A percentile compares a stretch with the other conserved stretches of the same genome.
Conservation (phyloP, 495 filamentous ascomycete species). For the Xylaria acuta region DNA sequence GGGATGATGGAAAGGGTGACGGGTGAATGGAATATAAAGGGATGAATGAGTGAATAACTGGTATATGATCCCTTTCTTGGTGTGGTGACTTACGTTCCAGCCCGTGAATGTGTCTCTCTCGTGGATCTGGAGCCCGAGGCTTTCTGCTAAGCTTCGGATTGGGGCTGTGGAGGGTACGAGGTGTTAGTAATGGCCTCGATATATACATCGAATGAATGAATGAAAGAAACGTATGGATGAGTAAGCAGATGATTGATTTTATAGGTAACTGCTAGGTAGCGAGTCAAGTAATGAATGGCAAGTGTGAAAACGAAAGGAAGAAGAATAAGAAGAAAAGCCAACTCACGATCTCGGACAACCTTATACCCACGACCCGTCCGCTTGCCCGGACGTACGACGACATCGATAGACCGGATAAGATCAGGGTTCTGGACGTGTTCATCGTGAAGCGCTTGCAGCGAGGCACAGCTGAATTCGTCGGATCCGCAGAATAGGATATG, state of each 20-base stretch:
- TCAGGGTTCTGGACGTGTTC: conserved; percentile 61
- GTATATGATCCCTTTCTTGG: neutral
- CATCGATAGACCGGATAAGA: conserved; percentile 81
- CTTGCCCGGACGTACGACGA: conserved; percentile 82
- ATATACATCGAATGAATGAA: neutral
- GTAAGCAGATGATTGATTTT: neutral
- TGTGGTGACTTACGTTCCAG: conserved; percentile 69
- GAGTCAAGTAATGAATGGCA: neutral
- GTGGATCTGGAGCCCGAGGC: conserved; percentile 71
- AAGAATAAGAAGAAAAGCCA: neutral
- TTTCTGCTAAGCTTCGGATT: conserved; percentile 67
- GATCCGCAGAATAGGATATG: conserved; percentile 96
- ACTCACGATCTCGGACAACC: conserved; percentile 69
- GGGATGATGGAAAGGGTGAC: neutral
- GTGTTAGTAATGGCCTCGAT: conserved; percentile 1
- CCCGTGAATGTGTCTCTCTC: conserved; percentile 77
- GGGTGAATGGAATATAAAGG: neutral
- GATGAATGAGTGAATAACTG: too few species aligned
- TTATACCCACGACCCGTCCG: conserved; percentile 75
- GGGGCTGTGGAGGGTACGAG: conserved; percentile 63
- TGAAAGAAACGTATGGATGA: neutral
- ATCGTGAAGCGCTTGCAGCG: conserved; percentile 71
- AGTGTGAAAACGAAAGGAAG: conserved; percentile 14
- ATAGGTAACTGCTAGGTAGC: neutral
- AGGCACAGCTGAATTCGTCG: conserved; percentile 86